Evolutionary conservation across 1,284 basidiomycete species (phyloP), one percentile per base, ranked within the genome.

Genomic region (Austroboletus niveus): DNA sequence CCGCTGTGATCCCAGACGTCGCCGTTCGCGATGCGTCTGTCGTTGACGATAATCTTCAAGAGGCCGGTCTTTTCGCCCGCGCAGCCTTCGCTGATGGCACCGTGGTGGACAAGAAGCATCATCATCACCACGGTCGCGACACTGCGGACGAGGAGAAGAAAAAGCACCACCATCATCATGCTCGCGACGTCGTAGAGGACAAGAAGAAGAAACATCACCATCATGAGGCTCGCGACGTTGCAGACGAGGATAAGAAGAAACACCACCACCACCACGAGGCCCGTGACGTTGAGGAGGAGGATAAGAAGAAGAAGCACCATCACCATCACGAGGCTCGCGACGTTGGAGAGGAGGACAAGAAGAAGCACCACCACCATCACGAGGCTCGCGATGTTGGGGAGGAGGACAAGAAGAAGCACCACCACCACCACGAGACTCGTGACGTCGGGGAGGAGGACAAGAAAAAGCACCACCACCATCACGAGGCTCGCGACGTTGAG

Each of bases 1-100:
- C 53, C 1, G 48, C 45, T 4, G 49, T 27, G 42, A 8, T 57
- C 15, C 55, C 55, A 20, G 55, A 49, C 29, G 17, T 53, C 10
- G 29, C 7, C 14, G 44, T 12, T 11, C 44, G 44, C 31, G 31
- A 49, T 24, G 36, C 17, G 17, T 17, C 17, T 17, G 17, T 17
- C 17, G 17, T 17, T 17, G 8, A n/a, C 34, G 17, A 17, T 11
- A 40, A 15, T 30, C 40, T 9, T 6, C 49, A 47, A 29, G 39
- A 11, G 39, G 22, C 39, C 12, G 39, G 27, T 27, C 20, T 41
- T 6, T 4, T 27, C 11, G 22, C 11, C 5, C 39, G 39, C 22
- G 39, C 39, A 14, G 39, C 20, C 14, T 15, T 41, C 39, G n/a
- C 40, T 27, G 22, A 34, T 20, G 41, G 49, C 17, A 8, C 24